Evolutionary conservation across 257 asterid species (phyloP).

Genomic region (Nicotiana otophora): DNA sequence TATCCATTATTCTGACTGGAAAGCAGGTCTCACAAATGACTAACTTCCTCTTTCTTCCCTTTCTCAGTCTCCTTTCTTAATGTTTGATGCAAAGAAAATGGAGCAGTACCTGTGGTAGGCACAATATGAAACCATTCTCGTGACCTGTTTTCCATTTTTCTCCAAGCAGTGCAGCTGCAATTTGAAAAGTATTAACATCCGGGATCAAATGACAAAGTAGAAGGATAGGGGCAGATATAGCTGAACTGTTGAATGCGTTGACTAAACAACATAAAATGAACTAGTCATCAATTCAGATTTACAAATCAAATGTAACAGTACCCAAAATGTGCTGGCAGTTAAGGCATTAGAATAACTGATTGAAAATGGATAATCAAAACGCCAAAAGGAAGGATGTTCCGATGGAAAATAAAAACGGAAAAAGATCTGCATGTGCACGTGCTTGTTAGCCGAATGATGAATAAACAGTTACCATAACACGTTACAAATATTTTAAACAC

Average conservation of each 20-base stretch:
- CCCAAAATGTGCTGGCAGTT: background rate
- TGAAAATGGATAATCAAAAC: background rate
- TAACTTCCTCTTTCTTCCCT: background rate
- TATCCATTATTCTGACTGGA: background rate
- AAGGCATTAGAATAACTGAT: background rate
- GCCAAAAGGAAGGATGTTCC: background rate
- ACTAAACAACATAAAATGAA: background rate
- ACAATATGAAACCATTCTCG: slow-evolving; percentile 92
- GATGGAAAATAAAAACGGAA: background rate
- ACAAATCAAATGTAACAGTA: background rate
- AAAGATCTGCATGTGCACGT: background rate
- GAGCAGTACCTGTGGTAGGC: slow-evolving; percentile 84
- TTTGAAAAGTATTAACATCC: slow-evolving; percentile 21
- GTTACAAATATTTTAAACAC: background rate
- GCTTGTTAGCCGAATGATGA: background rate
- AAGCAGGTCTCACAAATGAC: background rate
- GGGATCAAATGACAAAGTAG: slow-evolving; percentile 6
- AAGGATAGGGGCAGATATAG: background rate
- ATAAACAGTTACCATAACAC: background rate
- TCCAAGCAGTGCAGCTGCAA: slow-evolving; percentile 92
- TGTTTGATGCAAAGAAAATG: background rate
- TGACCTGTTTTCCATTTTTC: slow-evolving; percentile 84
- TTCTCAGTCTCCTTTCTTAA: background rate
- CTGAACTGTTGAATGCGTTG: background rate
- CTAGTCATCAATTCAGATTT: background rate